Base-by-base conservation (phyloP, 139 green algal genomes). In the Picochlorum costavermella region DNA sequence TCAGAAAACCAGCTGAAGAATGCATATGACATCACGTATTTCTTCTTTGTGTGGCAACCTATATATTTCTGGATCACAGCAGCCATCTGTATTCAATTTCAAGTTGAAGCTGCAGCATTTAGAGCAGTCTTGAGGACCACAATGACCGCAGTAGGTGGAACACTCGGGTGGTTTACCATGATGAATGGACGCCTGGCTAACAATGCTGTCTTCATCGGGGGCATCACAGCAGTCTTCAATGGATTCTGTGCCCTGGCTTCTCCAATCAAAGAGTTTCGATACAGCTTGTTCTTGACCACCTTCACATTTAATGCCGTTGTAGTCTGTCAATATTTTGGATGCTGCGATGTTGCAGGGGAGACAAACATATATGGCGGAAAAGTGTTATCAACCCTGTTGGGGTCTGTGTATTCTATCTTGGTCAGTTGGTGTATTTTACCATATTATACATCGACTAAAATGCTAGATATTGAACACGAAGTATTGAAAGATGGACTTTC, bases 51-150 rank as follows among this genome's bases (percentile, higher is more conserved):
- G 9, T 72, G 65, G 65, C 56, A 67, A 28, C 65, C 65, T 30
- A 67, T 72, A 43, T 72, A 72, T 31, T 49, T 62, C 8, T 67
- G 25, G 40, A 67, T 72, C 16, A 72, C 65, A 12, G 43, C 56
- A 8, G 65, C 65, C 12, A 72, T 72, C 37, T 72, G 65, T 51
- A 51, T 72, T 28, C 65, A 72, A 40, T 43, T 63, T 43, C 51
- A 72, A 37, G 65, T 72, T 5, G 65, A 72, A 56, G 37, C 56
- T 14, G 49, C 65, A 9, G 23, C 57, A 23, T 58, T 72, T 2
- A 28, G 65, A 16, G 53, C 28, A 43, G 37, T 72, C 28, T 37
- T 72, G 36, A 56, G 65, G 16, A 33, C 56, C n/a, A 58, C 53
- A 14, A 67, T 67, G 65, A 67, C 65, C 13, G 43, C 26, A 6